Evolutionary conservation across 2,329 filamentous ascomycete species (phyloP).

Genomic region (Arthrocladium fulminans): DNA sequence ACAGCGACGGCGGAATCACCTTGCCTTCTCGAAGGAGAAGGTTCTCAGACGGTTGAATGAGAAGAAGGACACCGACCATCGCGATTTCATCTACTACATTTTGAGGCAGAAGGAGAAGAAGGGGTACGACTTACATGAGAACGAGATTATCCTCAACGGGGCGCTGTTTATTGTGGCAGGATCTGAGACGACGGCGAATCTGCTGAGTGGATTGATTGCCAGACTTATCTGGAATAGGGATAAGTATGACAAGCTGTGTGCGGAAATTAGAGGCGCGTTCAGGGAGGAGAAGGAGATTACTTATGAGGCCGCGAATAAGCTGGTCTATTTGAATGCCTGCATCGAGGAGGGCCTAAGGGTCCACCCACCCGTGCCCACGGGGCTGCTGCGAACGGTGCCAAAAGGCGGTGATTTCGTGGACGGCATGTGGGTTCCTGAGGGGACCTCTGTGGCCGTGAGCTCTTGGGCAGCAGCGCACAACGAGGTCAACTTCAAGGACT

Average conservation of each 20-base stretch:
- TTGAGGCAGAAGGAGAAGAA: slow-evolving; percentile 10
- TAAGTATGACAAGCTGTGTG: slow-evolving; percentile 18
- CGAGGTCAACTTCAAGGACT: slow-evolving; percentile 21
- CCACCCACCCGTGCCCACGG: slow-evolving; percentile 33
- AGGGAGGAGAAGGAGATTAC: slow-evolving; percentile 25
- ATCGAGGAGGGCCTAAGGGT: slow-evolving; percentile 43
- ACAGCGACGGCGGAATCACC: slow-evolving; percentile 1
- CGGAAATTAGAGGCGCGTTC: slow-evolving; percentile 25
- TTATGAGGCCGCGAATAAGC: slow-evolving; percentile 24
- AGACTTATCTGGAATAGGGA: slow-evolving; percentile 22
- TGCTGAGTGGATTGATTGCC: slow-evolving; percentile 20
- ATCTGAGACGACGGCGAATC: slow-evolving; percentile 22
- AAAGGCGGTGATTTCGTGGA: slow-evolving; percentile 19
- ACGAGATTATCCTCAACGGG: slow-evolving; percentile 14
- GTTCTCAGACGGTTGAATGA: slow-evolving; percentile 7
- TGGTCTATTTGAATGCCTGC: slow-evolving; percentile 38
- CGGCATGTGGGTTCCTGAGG: slow-evolving; percentile 27
- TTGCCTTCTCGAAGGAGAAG: slow-evolving; percentile 4
- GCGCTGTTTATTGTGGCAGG: slow-evolving; percentile 21
- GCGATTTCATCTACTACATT: slow-evolving; percentile 16
- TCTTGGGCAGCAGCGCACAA: slow-evolving; percentile 23
- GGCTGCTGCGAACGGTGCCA: slow-evolving; percentile 14
- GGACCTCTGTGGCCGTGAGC: slow-evolving; percentile 22
- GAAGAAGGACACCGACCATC: slow-evolving; percentile 5
- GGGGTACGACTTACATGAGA: slow-evolving; percentile 16